Conservation (phyloP, 129 eudicot genomes). For the Smallanthus sonchifolius region DNA sequence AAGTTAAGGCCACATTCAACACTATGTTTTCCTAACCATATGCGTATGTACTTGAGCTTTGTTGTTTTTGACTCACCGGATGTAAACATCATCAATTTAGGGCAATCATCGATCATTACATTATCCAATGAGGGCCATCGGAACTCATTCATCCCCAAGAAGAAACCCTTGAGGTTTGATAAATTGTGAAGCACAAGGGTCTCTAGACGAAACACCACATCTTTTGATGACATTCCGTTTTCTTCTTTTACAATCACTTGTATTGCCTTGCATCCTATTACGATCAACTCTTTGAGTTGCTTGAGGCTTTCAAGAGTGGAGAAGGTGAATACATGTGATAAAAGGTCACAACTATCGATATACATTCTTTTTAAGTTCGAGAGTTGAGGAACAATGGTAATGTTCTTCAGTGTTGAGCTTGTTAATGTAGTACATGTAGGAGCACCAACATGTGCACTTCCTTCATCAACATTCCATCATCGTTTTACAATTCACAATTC, state of each 20-base stretch:
- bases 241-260: too few species aligned
- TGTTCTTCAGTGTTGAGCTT: too few species aligned
- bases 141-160: neutral
- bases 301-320: too few species aligned
- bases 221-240: neutral
- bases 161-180: conserved; percentile 7
- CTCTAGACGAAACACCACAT: neutral
- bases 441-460: neutral
- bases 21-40: too few species aligned
- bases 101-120: neutral
- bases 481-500: neutral
- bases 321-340: too few species aligned
- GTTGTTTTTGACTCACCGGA: neutral
- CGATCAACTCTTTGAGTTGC: too few species aligned
- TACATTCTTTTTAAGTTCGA: neutral
- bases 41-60: neutral
- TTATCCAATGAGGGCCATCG: neutral
- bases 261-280: too few species aligned
- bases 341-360: neutral
- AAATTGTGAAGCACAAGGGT: neutral
- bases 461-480: neutral
- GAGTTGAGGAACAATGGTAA: neutral
- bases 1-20: too few species aligned
- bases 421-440: too few species aligned
- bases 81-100: neutral